A percentile compares a stretch with the other conserved stretches of the same genome.
These are phyloP conservation scores for Penicillium sp. DNA, from an alignment of 2,329 filamentous ascomycete species.

Conservation along the genomic window DNA sequence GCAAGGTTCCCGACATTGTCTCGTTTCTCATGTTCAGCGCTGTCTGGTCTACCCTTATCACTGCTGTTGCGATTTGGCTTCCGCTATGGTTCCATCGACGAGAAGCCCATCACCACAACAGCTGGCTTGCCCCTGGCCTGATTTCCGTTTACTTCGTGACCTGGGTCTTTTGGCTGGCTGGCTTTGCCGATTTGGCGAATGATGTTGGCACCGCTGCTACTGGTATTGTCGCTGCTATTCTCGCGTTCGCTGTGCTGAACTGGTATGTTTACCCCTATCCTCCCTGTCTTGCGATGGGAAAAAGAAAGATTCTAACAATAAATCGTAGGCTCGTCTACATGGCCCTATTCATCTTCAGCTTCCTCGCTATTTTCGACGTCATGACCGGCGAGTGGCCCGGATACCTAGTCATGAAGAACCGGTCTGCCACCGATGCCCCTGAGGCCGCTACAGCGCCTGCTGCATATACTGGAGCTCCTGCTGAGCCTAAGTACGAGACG, in stretches of 20 bases:
- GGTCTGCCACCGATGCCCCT: not conserved
- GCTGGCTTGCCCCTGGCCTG: slow-evolving; percentile 19
- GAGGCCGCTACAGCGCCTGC: not conserved
- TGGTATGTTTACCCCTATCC: slow-evolving; percentile 20
- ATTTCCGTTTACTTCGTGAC: slow-evolving; percentile 25
- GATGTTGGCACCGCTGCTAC: slow-evolving; percentile 12
- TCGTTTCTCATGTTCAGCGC: slow-evolving; percentile 24
- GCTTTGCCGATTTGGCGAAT: slow-evolving; percentile 26
- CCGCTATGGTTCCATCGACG: slow-evolving; percentile 20
- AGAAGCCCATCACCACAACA: slow-evolving; percentile 18
- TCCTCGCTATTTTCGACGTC: slow-evolving; percentile 26
- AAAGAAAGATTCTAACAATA: not conserved
- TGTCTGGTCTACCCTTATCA: slow-evolving; percentile 25
- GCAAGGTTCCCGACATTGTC: slow-evolving; percentile 19
- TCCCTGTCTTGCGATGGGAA: not conserved
- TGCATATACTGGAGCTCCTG: slow-evolving; percentile 7
- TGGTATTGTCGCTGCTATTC: slow-evolving; percentile 21
- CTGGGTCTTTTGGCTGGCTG: slow-evolving; percentile 29
- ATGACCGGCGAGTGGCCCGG: slow-evolving; percentile 25
- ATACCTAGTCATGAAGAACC: slow-evolving; percentile 16
- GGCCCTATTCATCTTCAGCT: slow-evolving; percentile 24
- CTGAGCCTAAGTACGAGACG: slow-evolving; percentile 13
- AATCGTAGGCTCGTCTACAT: slow-evolving; percentile 25
- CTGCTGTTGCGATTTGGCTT: slow-evolving; percentile 18
- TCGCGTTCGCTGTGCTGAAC: slow-evolving; percentile 28